phyloP scores from a whole-genome alignment of 352 stramenopile species.

The Blastocystis sp. region DNA sequence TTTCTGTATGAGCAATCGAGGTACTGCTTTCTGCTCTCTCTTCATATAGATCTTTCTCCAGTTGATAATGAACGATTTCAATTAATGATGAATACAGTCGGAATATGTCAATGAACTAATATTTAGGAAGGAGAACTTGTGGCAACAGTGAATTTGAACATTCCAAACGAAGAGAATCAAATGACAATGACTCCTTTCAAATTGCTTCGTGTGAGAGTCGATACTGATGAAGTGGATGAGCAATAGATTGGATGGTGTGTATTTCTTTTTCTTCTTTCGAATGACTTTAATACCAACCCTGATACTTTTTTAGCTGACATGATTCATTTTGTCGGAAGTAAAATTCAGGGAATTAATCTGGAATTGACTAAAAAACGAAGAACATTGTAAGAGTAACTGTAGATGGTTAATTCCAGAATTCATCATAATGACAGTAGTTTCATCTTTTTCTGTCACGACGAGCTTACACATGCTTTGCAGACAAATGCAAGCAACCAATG shows the following conservation, averaged over 20 bases:
- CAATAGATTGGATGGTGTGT: neutral
- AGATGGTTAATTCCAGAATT: neutral
- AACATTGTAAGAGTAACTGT: neutral
- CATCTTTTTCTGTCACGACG: slow-evolving; percentile 11
- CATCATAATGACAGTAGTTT: neutral
- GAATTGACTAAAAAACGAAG: neutral
- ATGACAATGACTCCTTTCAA: neutral
- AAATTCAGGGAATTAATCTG: neutral
- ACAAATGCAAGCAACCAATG: slow-evolving; percentile 13
- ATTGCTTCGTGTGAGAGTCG: neutral
- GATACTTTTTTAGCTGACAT: neutral
- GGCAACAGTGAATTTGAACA: neutral
- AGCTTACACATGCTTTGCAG: neutral
- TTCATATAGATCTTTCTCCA: neutral
- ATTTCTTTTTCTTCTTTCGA: slow-evolving; percentile 11
- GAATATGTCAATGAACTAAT: neutral
- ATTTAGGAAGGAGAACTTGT: neutral
- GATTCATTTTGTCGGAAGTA: neutral
- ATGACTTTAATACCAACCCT: neutral
- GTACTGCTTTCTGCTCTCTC: neutral
- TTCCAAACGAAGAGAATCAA: neutral
- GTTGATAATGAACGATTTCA: neutral
- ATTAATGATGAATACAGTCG: neutral
- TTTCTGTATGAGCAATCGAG: neutral
- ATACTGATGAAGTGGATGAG: neutral